A percentile compares a stretch with the other conserved stretches of the same genome.
phyloP scores from a whole-genome alignment of 2,329 filamentous ascomycete species.

The Herpomyces periplanetae region DNA sequence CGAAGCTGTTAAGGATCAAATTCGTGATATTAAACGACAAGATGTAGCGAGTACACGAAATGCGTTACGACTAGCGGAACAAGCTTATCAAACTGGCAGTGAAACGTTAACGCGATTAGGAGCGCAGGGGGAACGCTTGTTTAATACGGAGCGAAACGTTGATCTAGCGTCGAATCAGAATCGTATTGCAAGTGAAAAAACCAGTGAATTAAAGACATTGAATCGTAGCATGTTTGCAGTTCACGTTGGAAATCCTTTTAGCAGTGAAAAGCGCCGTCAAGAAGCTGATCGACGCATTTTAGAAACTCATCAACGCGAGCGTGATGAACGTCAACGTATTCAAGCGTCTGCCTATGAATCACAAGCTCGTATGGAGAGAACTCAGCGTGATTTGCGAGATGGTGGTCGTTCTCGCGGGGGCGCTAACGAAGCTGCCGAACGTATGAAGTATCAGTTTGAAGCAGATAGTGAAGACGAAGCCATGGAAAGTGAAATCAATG shows the following conservation, averaged over 20 bases:
- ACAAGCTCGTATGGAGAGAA: slow-evolving; percentile 19
- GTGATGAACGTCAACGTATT: slow-evolving; percentile 13
- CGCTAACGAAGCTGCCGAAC: slow-evolving; percentile 11
- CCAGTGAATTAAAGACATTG: slow-evolving; percentile 40
- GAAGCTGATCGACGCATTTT: no score
- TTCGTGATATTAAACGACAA: slow-evolving; percentile 32
- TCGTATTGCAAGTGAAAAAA: slow-evolving; percentile 33
- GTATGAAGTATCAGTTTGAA: slow-evolving; percentile 36
- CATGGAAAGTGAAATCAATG: slow-evolving; percentile 29
- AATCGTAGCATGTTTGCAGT: slow-evolving; percentile 74
- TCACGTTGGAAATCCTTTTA: slow-evolving; percentile 38
- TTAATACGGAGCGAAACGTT: slow-evolving; percentile 19
- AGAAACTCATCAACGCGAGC: slow-evolving; percentile 12
- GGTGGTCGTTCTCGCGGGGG: slow-evolving; percentile 11
- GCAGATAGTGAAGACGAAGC: slow-evolving; percentile 27
- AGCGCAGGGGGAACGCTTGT: slow-evolving; percentile 35
- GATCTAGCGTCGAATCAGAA: slow-evolving; percentile 41
- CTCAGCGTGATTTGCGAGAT: slow-evolving; percentile 12
- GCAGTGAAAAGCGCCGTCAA: slow-evolving; percentile 18
- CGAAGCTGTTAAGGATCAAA: slow-evolving; percentile 28
- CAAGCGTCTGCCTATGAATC: slow-evolving; percentile 13
- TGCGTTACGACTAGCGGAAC: slow-evolving; percentile 22
- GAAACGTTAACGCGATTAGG: slow-evolving; percentile 31
- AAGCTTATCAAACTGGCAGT: slow-evolving; percentile 27
- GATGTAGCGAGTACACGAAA: slow-evolving; percentile 32